A percentile compares a stretch with the other conserved stretches of the same genome.
Evolutionary conservation across 495 filamentous ascomycete genomes (phyloP).

Genomic region (Aspergillus panamensis): DNA sequence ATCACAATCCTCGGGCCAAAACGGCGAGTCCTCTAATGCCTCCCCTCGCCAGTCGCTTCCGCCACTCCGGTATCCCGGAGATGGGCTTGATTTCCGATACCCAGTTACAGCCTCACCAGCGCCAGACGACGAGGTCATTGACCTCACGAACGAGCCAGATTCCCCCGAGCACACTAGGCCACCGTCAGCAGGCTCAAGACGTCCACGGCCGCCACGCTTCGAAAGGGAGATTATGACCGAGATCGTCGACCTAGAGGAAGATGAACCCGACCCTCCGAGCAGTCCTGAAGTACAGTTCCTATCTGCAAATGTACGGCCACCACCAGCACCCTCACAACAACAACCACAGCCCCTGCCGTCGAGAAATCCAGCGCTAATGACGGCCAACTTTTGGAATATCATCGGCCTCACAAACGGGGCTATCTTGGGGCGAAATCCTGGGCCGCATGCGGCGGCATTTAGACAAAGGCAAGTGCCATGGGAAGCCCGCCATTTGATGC

Average conservation of each 20-base stretch:
- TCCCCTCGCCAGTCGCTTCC: slow-evolving; percentile 21
- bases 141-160: slow-evolving; percentile 52
- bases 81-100: slow-evolving; percentile 50
- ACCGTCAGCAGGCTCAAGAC: slow-evolving; percentile 8
- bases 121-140: slow-evolving; percentile 45
- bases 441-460: slow-evolving; percentile 10
- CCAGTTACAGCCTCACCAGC: slow-evolving; percentile 36
- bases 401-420: background rate
- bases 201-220: slow-evolving; percentile 30
- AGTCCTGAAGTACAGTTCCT: slow-evolving; percentile 43
- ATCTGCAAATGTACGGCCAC: slow-evolving; percentile 22
- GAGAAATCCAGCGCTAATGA: background rate
- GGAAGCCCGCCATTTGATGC: slow-evolving; percentile 4
- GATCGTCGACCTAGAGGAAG: slow-evolving; percentile 38
- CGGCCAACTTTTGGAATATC: slow-evolving; percentile 8
- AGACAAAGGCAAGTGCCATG: slow-evolving; percentile 18
- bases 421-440: background rate
- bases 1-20: background rate
- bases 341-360: background rate
- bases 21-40: slow-evolving; percentile 24
- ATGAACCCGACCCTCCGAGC: slow-evolving; percentile 25
- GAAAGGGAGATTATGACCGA: slow-evolving; percentile 34
- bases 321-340: background rate
- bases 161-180: slow-evolving; percentile 26
- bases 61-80: slow-evolving; percentile 37